Evolutionary conservation across 371 early-diverging fungal genomes (phyloP).

Genomic region (Cokeromyces recurvatus): DNA sequence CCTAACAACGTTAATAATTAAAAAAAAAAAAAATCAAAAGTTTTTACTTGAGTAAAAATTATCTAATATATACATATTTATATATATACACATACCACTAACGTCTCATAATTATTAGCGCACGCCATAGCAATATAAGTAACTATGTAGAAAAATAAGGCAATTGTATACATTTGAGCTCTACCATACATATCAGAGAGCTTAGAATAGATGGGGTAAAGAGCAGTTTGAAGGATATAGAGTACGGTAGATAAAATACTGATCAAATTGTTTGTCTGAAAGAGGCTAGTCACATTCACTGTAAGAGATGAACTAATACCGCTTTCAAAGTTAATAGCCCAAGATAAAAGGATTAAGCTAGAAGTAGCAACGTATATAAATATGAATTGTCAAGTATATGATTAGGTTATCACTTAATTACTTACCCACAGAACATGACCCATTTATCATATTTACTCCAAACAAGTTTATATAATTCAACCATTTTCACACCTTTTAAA

Average conservation of each 20-base stretch:
- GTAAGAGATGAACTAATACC: slow-evolving; percentile 9
- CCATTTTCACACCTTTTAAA: slow-evolving; percentile 17
- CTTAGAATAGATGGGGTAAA: slow-evolving; percentile 28
- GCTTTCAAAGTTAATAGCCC: slow-evolving; percentile 23
- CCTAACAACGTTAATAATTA: background rate
- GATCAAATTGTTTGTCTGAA: slow-evolving; percentile 19
- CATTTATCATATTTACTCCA: slow-evolving; percentile 19
- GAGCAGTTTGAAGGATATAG: slow-evolving; percentile 23
- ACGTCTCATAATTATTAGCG: slow-evolving; percentile 13
- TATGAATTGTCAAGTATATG: no score
- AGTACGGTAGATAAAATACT: slow-evolving; percentile 20
- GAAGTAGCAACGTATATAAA: background rate
- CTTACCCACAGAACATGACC: slow-evolving; percentile 21
- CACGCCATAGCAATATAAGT: slow-evolving; percentile 19
- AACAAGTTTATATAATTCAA: slow-evolving; percentile 24
- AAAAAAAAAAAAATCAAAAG: no score
- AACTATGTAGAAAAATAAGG: slow-evolving; percentile 15
- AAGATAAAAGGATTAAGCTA: slow-evolving; percentile 21
- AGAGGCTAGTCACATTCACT: slow-evolving; percentile 14
- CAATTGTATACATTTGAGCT: slow-evolving; percentile 19
- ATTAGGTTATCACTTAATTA: no score
- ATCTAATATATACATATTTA: no score
- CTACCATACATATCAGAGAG: slow-evolving; percentile 25
- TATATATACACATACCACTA: slow-evolving; percentile 10
- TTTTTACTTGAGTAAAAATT: no score